Percentiles rank a stretch among this genome's conserved stretches.
phyloP scores from a whole-genome alignment of 768 basidiomycete species.

The Kwoniella mangroviensis region DNA sequence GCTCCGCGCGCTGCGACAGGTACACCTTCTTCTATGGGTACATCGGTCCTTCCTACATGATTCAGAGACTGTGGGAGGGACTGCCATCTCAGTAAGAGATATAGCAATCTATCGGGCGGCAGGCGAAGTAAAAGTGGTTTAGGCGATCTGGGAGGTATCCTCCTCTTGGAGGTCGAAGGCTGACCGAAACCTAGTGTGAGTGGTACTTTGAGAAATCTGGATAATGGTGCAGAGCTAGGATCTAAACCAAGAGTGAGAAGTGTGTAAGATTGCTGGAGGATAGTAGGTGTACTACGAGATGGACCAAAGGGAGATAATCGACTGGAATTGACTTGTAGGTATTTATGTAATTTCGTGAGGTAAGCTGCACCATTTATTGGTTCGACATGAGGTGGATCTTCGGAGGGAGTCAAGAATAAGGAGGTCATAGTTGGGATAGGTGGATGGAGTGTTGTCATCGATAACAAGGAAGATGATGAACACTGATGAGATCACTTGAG shows the following conservation, averaged over 20 bases:
- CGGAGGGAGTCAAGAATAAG: slow-evolving; percentile 20
- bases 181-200: slow-evolving; percentile 50
- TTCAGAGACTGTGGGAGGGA: slow-evolving; percentile 41
- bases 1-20: slow-evolving; percentile 45
- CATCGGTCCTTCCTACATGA: slow-evolving; percentile 54
- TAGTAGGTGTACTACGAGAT: slow-evolving; percentile 12
- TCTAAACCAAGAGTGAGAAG: slow-evolving; percentile 55
- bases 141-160: slow-evolving; percentile 1
- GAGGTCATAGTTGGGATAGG: slow-evolving; percentile 28
- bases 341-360: slow-evolving; percentile 50
- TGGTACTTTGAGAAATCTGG: slow-evolving; percentile 48
- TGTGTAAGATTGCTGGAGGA: slow-evolving; percentile 54
- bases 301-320: slow-evolving; percentile 44
- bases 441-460: neutral
- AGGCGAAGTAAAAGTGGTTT: slow-evolving; percentile 53
- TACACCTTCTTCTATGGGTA: slow-evolving; percentile 50
- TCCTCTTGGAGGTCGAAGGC: slow-evolving; percentile 25
- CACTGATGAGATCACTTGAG: neutral
- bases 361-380: slow-evolving; percentile 48
- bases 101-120: slow-evolving; percentile 54
- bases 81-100: slow-evolving; percentile 52
- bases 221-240: slow-evolving; percentile 49
- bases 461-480: neutral
- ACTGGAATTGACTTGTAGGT: slow-evolving; percentile 45
- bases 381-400: slow-evolving; percentile 14